Base-by-base conservation (phyloP, 1,139 yeast species). In the Debaryomycetaceae sp. region DNA sequence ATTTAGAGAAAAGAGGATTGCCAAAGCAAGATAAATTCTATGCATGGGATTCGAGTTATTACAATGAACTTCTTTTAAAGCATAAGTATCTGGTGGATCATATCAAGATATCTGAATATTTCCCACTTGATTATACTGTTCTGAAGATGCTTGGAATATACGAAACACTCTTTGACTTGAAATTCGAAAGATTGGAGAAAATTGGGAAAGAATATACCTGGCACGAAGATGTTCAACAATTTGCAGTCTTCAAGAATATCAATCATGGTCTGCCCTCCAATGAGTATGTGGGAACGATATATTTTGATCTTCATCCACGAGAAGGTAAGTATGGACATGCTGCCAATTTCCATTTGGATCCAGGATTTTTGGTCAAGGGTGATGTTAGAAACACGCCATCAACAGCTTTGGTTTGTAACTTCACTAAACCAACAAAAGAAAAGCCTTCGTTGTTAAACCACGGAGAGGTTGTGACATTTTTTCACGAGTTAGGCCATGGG, bases 401-500 rank as follows among this genome's bases (percentile, higher is more conserved):
- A 0, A 83, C 94, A 8, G 86, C 89, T 1, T 70, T 87, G 48
- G 94, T 87, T 33, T 87, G 95, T 67, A 87, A 87, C 63, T 87
- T 87, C 59, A 82, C 95, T 35, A 83, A 83, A 56, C 89, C 94
- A 33, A 74, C 87, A 2, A 64, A 70, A 24, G 75, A 70, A 7
- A 84, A 82, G 54, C 95, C 95, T 11, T 80, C 95, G 1, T 67
- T 87, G 48, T 72, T 87, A 51, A 83, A 83, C 55, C 95, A 87
- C 58, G 71, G 70, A 46, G 95, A 87, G 59, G 88, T 87, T 5
- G 81, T 81, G 19, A 87, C 95, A 0, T 83, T 87, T 52, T 87
- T 87, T 81, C 96, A 87, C 56, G 96, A 87, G 62, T 72, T 87
- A 51, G 96, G 96, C 22, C 96, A 87, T 56, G 96, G 95, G 41